phyloP scores from a whole-genome alignment of 176 grass and related monocot species.

The Carex pumila region DNA sequence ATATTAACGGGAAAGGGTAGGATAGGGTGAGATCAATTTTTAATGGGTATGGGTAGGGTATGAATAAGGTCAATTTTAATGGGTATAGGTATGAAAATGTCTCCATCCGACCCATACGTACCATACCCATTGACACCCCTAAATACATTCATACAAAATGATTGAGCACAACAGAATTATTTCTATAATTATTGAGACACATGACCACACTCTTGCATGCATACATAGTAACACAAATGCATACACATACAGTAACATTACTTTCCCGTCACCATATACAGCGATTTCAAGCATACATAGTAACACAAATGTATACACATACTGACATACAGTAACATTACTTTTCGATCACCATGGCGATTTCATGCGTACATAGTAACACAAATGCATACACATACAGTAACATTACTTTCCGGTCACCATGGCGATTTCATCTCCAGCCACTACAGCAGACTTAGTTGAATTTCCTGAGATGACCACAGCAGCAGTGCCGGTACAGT shows the following conservation, averaged over 20 bases:
- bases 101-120: too few species aligned
- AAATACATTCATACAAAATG: neutral
- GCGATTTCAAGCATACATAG: too few species aligned
- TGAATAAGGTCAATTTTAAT: too few species aligned
- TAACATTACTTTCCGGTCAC: neutral
- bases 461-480: neutral
- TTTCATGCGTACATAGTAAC: neutral
- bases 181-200: neutral
- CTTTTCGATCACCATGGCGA: neutral
- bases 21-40: too few species aligned
- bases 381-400: neutral
- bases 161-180: neutral
- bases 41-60: too few species aligned
- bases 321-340: neutral
- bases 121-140: too few species aligned
- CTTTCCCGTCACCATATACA: neutral
- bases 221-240: neutral
- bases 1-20: too few species aligned
- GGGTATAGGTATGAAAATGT: too few species aligned
- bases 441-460: neutral
- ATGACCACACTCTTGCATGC: neutral
- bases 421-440: neutral
- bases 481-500: neutral
- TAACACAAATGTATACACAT: neutral
- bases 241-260: neutral